phyloP scores from a whole-genome alignment of 306 rosid genomes.

The Arachis stenosperma region DNA sequence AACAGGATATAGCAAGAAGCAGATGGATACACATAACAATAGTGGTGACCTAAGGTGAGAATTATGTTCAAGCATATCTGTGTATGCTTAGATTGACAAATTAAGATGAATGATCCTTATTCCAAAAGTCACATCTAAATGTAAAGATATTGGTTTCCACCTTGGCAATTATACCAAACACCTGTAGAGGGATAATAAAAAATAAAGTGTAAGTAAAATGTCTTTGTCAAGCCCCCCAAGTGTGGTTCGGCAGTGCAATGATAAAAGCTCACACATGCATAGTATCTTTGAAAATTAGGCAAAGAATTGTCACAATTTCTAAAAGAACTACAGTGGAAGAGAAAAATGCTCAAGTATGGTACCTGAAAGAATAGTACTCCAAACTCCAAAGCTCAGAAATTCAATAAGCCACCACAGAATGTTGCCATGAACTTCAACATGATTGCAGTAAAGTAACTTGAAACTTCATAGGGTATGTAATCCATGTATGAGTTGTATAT shows the following conservation, averaged over 20 bases:
- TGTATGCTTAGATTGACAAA: slow-evolving; percentile 33
- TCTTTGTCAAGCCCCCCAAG: slow-evolving; percentile 21
- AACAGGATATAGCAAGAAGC: slow-evolving; percentile 51
- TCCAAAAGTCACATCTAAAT: slow-evolving; percentile 31
- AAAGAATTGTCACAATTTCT: slow-evolving; percentile 7
- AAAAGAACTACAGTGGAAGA: slow-evolving; percentile 32
- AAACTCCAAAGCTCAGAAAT: slow-evolving; percentile 37
- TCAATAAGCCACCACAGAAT: slow-evolving; percentile 44
- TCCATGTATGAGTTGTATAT: neutral
- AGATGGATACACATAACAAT: slow-evolving; percentile 45
- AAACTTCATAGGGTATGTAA: slow-evolving; percentile 28
- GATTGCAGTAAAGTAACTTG: slow-evolving; percentile 12
- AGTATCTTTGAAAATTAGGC: slow-evolving; percentile 41
- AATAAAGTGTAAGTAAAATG: neutral
- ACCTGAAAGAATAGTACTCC: slow-evolving; percentile 50
- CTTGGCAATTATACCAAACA: slow-evolving; percentile 16
- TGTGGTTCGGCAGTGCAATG: slow-evolving; percentile 10
- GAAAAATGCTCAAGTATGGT: slow-evolving; percentile 33
- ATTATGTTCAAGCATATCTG: slow-evolving; percentile 60
- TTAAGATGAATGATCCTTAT: slow-evolving; percentile 30
- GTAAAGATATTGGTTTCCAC: slow-evolving; percentile 12
- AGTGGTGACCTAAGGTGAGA: slow-evolving; percentile 42
- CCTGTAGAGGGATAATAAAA: slow-evolving; percentile 34
- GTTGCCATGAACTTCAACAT: slow-evolving; percentile 38
- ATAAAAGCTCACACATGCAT: slow-evolving; percentile 35